A percentile compares a stretch with the other conserved stretches of the same genome.
Conservation (phyloP, 441 rosid genomes). For the Adansonia gregorii region DNA sequence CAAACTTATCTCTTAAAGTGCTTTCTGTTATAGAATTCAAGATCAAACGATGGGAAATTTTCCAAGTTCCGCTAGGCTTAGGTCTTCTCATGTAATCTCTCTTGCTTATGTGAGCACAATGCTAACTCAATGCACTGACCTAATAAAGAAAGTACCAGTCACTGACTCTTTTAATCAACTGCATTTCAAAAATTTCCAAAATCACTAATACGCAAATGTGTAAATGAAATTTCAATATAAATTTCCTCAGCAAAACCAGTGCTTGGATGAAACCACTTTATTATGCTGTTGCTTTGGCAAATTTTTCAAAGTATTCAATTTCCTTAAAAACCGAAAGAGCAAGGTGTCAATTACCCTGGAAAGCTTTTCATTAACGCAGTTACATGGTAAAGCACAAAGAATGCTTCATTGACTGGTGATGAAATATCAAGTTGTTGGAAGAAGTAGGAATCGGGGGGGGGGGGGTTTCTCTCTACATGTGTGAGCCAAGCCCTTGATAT, state of each 20-base stretch:
- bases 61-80: neutral
- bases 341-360: neutral
- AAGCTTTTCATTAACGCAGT: conserved; percentile 14
- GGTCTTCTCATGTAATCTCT: neutral
- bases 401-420: neutral
- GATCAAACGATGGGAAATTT: neutral
- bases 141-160: conserved; percentile 5
- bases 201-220: neutral
- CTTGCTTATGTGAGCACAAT: neutral
- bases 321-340: neutral
- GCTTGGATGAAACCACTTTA: neutral
- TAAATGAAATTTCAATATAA: neutral
- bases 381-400: neutral
- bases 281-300: neutral
- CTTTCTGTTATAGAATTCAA: conserved; percentile 14
- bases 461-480: neutral
- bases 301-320: neutral
- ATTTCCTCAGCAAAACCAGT: neutral
- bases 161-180: neutral
- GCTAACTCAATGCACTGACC: neutral
- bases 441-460: neutral
- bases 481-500: neutral
- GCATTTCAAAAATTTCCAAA: neutral
- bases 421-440: conserved; percentile 22
- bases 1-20: neutral